Percentiles rank a stretch among this genome's conserved stretches.
Evolutionary conservation across 2,329 filamentous ascomycete genomes (phyloP).

Genomic region (Ceratocystis lukuohia): DNA sequence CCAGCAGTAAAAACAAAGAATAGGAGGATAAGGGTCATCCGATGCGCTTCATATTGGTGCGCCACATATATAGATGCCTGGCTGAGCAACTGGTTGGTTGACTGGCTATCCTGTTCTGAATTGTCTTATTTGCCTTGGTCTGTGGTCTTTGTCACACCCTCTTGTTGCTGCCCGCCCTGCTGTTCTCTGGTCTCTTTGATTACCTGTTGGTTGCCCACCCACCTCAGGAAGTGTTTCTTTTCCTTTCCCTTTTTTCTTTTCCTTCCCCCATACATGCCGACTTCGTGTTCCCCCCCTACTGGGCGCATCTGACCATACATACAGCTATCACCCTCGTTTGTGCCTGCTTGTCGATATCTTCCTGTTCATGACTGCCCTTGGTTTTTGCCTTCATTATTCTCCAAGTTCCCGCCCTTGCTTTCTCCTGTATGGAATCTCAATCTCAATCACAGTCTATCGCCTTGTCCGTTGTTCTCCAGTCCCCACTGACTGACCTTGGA

Average conservation of each 20-base stretch:
- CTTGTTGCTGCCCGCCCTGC: neutral
- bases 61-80: neutral
- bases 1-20: neutral
- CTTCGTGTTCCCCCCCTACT: neutral
- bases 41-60: neutral
- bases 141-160: neutral
- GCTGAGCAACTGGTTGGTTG: neutral
- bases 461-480: neutral
- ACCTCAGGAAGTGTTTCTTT: neutral
- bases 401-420: neutral
- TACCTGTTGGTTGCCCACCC: conserved; percentile 3
- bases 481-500: neutral
- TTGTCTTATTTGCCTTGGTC: conserved; percentile 1
- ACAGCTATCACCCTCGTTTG: neutral
- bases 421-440: neutral
- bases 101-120: neutral
- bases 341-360: neutral
- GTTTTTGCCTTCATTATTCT: neutral
- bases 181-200: neutral
- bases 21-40: neutral
- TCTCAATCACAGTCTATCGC: neutral
- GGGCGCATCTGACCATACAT: neutral
- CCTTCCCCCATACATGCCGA: neutral
- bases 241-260: neutral
- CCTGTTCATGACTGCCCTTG: neutral